Percentiles rank a stretch among this genome's conserved stretches.
Conservation (phyloP, 768 basidiomycete genomes). For the Boletus pseudopeckii region DNA sequence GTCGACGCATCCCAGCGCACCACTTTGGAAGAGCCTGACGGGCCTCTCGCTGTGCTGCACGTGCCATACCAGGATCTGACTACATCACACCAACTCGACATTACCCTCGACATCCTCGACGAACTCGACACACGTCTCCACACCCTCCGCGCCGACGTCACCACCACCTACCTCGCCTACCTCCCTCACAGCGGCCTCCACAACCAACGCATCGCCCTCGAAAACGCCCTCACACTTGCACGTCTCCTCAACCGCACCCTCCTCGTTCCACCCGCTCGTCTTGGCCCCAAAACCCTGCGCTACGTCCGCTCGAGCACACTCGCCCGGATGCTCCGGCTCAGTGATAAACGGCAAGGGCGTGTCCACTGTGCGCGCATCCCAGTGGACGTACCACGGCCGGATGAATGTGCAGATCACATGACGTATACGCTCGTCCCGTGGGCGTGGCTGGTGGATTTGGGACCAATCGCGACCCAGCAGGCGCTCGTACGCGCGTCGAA, state of each 20-base stretch:
- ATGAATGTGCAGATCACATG: slow-evolving; percentile 60
- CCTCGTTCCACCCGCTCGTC: slow-evolving; percentile 70
- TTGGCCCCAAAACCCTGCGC: slow-evolving; percentile 57
- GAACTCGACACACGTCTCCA: slow-evolving; percentile 10
- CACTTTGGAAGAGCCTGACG: slow-evolving; percentile 1
- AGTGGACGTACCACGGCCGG: slow-evolving; percentile 34
- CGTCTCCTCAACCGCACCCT: slow-evolving; percentile 70
- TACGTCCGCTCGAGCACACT: slow-evolving; percentile 56
- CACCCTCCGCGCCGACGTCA: slow-evolving; percentile 14
- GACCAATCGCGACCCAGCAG: slow-evolving; percentile 36
- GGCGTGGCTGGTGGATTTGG: slow-evolving; percentile 64
- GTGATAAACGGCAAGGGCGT: slow-evolving; percentile 46
- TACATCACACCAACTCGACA: slow-evolving; percentile 1
- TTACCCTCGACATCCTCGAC: slow-evolving; percentile 33
- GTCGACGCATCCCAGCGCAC: slow-evolving; percentile 19
- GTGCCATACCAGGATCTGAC: background rate
- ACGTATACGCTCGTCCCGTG: slow-evolving; percentile 65
- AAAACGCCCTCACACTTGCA: slow-evolving; percentile 78
- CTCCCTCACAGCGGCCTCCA: slow-evolving; percentile 83
- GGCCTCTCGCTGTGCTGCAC: background rate
- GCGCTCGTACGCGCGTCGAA: slow-evolving; percentile 49
- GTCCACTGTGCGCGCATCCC: slow-evolving; percentile 47
- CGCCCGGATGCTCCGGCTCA: slow-evolving; percentile 41
- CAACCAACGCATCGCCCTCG: slow-evolving; percentile 82
- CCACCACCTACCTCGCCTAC: slow-evolving; percentile 61